These are phyloP conservation scores for Apiosordaria backusii DNA, from an alignment of 495 filamentous ascomycete genomes.

Conservation along the genomic window DNA sequence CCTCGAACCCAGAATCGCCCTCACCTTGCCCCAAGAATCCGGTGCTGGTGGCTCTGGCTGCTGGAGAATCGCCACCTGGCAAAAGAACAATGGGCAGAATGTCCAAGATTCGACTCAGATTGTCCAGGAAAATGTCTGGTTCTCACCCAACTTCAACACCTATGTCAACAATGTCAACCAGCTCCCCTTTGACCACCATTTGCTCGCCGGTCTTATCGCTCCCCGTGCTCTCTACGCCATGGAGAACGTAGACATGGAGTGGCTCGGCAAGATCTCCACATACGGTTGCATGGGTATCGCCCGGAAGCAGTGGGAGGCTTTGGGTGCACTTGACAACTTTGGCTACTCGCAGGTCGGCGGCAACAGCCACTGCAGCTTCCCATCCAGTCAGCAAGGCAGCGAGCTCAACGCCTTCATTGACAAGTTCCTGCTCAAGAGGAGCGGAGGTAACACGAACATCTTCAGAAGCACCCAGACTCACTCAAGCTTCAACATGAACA, in stretches of 20 bases:
- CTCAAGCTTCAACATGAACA: slow-evolving; percentile 22
- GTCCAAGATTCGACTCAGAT: slow-evolving; percentile 51
- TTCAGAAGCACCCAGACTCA: slow-evolving; percentile 20
- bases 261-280: slow-evolving; percentile 48
- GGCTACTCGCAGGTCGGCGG: slow-evolving; percentile 51
- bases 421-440: slow-evolving; percentile 45
- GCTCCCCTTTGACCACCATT: slow-evolving; percentile 51
- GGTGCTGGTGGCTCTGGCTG: slow-evolving; percentile 49
- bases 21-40: slow-evolving; percentile 52
- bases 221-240: slow-evolving; percentile 47
- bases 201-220: slow-evolving; percentile 45
- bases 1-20: slow-evolving; percentile 47
- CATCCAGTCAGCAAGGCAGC: slow-evolving; percentile 37
- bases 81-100: slow-evolving; percentile 44
- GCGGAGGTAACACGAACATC: slow-evolving; percentile 22
- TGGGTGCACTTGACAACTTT: slow-evolving; percentile 46
- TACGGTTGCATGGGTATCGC: slow-evolving; percentile 56
- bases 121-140: slow-evolving; percentile 52
- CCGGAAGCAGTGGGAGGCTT: slow-evolving; percentile 47
- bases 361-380: slow-evolving; percentile 55
- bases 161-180: slow-evolving; percentile 38
- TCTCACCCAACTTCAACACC: slow-evolving; percentile 41
- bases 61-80: slow-evolving; percentile 47
- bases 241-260: slow-evolving; percentile 52
- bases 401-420: slow-evolving; percentile 53